phyloP scores from a whole-genome alignment of 1,284 basidiomycete species.

The Vanrija sp. region DNA sequence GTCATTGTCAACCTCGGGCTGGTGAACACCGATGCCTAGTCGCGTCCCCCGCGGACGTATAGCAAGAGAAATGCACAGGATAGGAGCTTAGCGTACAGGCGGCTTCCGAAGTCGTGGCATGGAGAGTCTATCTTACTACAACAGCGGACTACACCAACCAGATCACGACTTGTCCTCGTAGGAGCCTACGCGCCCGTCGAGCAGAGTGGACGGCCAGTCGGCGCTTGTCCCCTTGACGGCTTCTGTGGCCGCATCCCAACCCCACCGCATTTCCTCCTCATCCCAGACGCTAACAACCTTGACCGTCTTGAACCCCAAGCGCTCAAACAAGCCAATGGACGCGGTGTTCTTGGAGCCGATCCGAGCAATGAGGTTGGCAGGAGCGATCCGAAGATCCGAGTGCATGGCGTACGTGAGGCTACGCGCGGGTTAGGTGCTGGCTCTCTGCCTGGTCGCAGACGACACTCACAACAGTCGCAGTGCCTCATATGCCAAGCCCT shows the following conservation, averaged over 20 bases:
- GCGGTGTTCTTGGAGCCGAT: conserved; percentile 57
- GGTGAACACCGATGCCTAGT: conserved; percentile 48
- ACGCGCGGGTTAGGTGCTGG: conserved; percentile 22
- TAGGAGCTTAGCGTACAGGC: background rate
- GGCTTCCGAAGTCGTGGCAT: conserved; percentile 2
- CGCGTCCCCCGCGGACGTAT: conserved; percentile 50
- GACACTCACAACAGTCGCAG: conserved; percentile 56
- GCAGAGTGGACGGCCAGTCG: background rate
- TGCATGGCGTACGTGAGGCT: conserved; percentile 44
- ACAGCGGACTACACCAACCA: too few species aligned
- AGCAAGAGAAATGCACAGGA: conserved; percentile 9
- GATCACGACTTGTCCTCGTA: background rate
- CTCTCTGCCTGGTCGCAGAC: too few species aligned
- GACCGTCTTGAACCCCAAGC: conserved; percentile 63
- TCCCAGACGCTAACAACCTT: conserved; percentile 66
- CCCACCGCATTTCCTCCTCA: conserved; percentile 65
- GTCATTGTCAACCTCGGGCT: conserved; percentile 69
- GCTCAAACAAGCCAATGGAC: conserved; percentile 62
- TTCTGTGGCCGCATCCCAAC: conserved; percentile 9
- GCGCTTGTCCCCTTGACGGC: background rate
- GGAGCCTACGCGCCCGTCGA: background rate
- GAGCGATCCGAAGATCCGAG: conserved; percentile 13
- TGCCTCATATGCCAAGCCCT: conserved; percentile 58
- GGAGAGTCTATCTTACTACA: background rate
- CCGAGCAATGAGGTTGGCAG: conserved; percentile 54